A percentile compares a stretch with the other conserved stretches of the same genome.
Evolutionary conservation across 495 filamentous ascomycete genomes (phyloP).

Genomic region (Viridothelium virens): DNA sequence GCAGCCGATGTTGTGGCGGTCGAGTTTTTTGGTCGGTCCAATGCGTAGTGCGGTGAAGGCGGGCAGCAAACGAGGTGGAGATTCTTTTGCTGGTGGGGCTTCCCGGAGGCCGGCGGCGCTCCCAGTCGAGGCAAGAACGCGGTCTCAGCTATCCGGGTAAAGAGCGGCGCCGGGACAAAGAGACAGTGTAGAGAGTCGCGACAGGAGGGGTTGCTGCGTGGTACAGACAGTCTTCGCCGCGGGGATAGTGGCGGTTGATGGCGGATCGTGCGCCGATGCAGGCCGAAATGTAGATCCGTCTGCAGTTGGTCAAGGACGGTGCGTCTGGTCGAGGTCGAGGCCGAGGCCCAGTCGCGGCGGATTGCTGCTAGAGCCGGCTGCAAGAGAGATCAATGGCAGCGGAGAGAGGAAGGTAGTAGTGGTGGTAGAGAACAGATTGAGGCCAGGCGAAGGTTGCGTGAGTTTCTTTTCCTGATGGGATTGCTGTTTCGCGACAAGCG

Average conservation of each 20-base stretch:
- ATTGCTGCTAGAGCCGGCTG: background rate
- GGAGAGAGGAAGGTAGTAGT: background rate
- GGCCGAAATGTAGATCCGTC: constrained; percentile 7
- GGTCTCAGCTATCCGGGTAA: constrained; percentile 8
- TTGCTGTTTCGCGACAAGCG: background rate
- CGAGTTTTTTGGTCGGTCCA: background rate
- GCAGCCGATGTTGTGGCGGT: background rate
- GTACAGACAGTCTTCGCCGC: constrained; percentile 5
- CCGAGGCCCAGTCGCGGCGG: background rate
- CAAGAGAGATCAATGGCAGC: constrained; percentile 3
- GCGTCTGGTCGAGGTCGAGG: background rate
- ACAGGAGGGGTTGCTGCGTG: constrained; percentile 5
- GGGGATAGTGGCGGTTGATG: constrained; percentile 9
- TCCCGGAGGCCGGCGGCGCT: background rate
- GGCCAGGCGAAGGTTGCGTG: background rate
- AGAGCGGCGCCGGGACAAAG: constrained; percentile 11
- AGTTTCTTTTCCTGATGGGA: background rate
- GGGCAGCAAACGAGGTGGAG: constrained; percentile 11
- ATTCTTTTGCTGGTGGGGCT: background rate
- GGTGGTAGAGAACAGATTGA: background rate
- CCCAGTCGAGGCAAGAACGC: constrained; percentile 5
- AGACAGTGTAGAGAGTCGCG: constrained; percentile 1
- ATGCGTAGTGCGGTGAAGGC: constrained; percentile 1
- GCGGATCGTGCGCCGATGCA: constrained; percentile 9
- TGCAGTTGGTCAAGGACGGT: background rate